Evolutionary conservation across 2,329 filamentous ascomycete genomes (phyloP).

Genomic region (Amylocarpus encephaloides): DNA sequence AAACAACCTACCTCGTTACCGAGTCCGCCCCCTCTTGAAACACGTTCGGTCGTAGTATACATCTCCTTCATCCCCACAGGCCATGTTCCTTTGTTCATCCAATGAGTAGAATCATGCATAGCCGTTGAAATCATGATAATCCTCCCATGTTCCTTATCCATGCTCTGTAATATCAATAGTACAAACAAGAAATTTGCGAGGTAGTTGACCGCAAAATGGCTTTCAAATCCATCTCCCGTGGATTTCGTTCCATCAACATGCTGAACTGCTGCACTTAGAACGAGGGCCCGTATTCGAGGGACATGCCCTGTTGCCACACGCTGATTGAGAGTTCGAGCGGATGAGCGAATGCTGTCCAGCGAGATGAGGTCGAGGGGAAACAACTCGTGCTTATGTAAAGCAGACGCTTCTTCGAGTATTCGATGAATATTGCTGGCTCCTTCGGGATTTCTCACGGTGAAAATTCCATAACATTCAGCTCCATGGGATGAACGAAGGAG

Average conservation of each 20-base stretch:
- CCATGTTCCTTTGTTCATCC: neutral
- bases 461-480: no score
- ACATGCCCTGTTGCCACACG: conserved; percentile 18
- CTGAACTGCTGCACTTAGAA: conserved; percentile 23
- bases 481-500: no score
- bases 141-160: conserved; percentile 31
- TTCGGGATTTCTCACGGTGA: no score
- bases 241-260: conserved; percentile 17
- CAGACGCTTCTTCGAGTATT: conserved; percentile 7
- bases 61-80: conserved; percentile 24
- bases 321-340: conserved; percentile 19
- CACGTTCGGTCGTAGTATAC: conserved; percentile 17
- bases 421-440: no score
- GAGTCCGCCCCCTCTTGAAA: conserved; percentile 10
- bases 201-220: conserved; percentile 32
- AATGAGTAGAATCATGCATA: conserved; percentile 23
- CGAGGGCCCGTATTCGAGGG: conserved; percentile 19
- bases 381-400: conserved; percentile 2
- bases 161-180: conserved; percentile 31
- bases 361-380: conserved; percentile 11
- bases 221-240: conserved; percentile 33
- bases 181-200: conserved; percentile 33
- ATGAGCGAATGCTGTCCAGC: conserved; percentile 8
- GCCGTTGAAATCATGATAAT: conserved; percentile 27
- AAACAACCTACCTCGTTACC: conserved; percentile 1